phyloP scores from a whole-genome alignment of 2,329 filamentous ascomycete species.

The Phaeosphaeriaceae sp. region DNA sequence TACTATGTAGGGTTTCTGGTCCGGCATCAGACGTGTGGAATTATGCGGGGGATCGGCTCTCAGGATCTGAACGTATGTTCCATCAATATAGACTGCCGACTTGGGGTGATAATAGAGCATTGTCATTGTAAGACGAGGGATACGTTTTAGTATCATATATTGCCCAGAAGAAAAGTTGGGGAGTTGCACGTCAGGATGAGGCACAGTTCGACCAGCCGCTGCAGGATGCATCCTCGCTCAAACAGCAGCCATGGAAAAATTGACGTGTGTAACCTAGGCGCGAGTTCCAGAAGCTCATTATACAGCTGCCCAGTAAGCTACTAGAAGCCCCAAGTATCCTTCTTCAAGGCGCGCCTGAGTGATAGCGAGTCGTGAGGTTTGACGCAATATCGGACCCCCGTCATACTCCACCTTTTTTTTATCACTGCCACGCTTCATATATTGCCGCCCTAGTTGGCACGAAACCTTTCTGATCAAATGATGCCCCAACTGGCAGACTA shows the following conservation, averaged over 20 bases:
- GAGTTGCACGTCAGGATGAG: not conserved
- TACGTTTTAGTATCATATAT: not conserved
- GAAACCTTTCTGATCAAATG: slow-evolving; percentile 21
- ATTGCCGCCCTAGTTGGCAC: slow-evolving; percentile 16
- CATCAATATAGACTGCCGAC: not conserved
- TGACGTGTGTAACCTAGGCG: slow-evolving; percentile 8
- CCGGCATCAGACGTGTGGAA: slow-evolving; percentile 20
- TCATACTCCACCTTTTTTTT: slow-evolving; percentile 26
- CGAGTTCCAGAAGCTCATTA: slow-evolving; percentile 14
- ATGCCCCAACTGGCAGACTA: slow-evolving; percentile 6
- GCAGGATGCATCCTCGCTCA: not conserved
- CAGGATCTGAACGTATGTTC: slow-evolving; percentile 1
- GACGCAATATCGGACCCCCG: slow-evolving; percentile 24
- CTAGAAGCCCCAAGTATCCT: not conserved
- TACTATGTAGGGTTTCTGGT: slow-evolving; percentile 17
- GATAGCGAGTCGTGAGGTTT: not conserved
- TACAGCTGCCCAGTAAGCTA: not conserved
- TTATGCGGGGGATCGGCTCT: slow-evolving; percentile 39
- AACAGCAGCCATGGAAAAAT: slow-evolving; percentile 5
- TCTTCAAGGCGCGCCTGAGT: not conserved
- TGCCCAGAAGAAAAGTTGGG: not conserved
- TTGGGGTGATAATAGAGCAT: not conserved
- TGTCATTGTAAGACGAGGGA: not conserved
- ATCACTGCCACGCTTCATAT: slow-evolving; percentile 26
- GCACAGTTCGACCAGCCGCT: not conserved